Percentiles rank a stretch among this genome's conserved stretches.
Conservation (phyloP, 768 basidiomycete genomes). For the Hemileccinum rubropunctum region DNA sequence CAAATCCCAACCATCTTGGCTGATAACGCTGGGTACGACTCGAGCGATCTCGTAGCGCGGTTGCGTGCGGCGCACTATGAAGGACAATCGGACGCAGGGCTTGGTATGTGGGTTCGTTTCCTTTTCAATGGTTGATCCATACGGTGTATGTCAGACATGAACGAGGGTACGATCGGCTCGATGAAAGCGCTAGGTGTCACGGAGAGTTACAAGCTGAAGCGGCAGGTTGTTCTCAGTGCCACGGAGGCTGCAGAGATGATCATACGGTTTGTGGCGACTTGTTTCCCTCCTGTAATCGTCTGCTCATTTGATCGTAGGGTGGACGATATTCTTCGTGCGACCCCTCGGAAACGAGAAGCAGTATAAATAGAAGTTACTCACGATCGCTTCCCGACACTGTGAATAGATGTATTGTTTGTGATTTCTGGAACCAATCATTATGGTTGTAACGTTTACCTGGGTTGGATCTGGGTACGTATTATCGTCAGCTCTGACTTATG, state of each 20-base stretch:
- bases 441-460: too few species aligned
- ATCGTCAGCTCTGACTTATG: too few species aligned
- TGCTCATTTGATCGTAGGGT: slow-evolving; percentile 48
- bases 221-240: slow-evolving; percentile 91
- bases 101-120: slow-evolving; percentile 53
- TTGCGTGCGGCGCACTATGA: slow-evolving; percentile 94
- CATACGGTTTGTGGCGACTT: slow-evolving; percentile 58
- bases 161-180: slow-evolving; percentile 76
- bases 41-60: slow-evolving; percentile 88
- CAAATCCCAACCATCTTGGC: slow-evolving; percentile 97
- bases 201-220: slow-evolving; percentile 96
- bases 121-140: not conserved
- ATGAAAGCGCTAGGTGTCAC: slow-evolving; percentile 89
- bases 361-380: slow-evolving; percentile 37
- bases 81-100: slow-evolving; percentile 79
- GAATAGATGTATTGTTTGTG: too few species aligned
- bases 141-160: slow-evolving; percentile 65
- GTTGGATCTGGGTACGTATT: too few species aligned
- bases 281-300: not conserved
- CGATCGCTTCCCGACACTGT: too few species aligned
- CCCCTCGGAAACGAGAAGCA: slow-evolving; percentile 84
- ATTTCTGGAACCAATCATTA: too few species aligned
- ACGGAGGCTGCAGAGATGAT: slow-evolving; percentile 99
- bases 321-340: slow-evolving; percentile 85
- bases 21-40: slow-evolving; percentile 97